Percentiles rank a stretch among this genome's conserved stretches.
These are phyloP conservation scores for Saccharomycopsis javanensis DNA, from an alignment of 805 yeast genomes.

Conservation along the genomic window DNA sequence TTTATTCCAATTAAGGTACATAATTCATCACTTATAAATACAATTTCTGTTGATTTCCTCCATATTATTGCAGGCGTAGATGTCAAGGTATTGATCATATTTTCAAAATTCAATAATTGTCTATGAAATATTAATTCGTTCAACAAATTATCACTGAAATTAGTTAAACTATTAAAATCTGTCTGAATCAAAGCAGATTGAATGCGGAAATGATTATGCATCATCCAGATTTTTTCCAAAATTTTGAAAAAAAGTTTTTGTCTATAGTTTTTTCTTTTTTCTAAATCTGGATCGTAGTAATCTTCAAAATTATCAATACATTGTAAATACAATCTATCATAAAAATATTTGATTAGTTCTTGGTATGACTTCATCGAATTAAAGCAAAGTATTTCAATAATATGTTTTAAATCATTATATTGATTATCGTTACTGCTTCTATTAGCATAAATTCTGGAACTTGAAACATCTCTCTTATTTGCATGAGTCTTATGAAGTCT, in stretches of 20 bases:
- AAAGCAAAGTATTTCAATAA: conserved; percentile 13
- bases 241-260: conserved; percentile 17
- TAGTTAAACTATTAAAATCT: conserved; percentile 12
- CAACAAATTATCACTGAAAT: conserved; percentile 13
- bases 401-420: conserved; percentile 9
- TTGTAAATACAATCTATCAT: conserved; percentile 17
- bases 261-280: background rate
- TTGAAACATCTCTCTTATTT: background rate
- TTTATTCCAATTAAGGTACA: conserved; percentile 51
- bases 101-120: conserved; percentile 31
- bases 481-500: conserved; percentile 1
- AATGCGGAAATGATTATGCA: conserved; percentile 18
- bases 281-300: background rate
- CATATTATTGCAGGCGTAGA: conserved; percentile 77
- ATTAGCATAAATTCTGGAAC: background rate
- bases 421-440: background rate
- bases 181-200: conserved; percentile 19
- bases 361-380: conserved; percentile 18
- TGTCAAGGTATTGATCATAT: conserved; percentile 35
- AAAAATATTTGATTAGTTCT: conserved; percentile 18
- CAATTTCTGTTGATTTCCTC: conserved; percentile 82
- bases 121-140: conserved; percentile 29
- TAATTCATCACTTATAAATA: conserved; percentile 67
- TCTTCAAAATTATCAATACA: background rate
- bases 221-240: conserved; percentile 16